phyloP scores from a whole-genome alignment of 2,329 filamentous ascomycete genomes.

The Talaromyces atroroseus region DNA sequence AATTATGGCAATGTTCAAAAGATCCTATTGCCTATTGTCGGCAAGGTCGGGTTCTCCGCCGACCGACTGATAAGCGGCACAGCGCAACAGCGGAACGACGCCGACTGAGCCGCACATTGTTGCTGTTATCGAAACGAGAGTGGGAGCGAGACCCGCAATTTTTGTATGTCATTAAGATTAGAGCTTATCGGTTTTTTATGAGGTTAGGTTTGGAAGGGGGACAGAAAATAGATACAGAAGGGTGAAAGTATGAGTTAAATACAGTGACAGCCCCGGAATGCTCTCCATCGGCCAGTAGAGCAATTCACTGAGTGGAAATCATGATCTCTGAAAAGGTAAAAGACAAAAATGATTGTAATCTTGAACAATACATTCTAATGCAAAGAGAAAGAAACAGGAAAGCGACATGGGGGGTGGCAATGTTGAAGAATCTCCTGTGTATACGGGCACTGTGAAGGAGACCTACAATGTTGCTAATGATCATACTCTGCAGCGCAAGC shows the following conservation, averaged over 20 bases:
- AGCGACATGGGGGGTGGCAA: neutral
- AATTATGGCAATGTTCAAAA: too few species aligned
- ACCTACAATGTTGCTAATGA: neutral
- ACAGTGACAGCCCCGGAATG: neutral
- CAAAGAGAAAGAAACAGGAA: too few species aligned
- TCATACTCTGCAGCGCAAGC: conserved; percentile 14
- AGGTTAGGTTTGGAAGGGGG: neutral
- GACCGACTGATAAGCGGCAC: conserved; percentile 12
- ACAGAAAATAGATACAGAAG: neutral
- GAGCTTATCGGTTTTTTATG: neutral
- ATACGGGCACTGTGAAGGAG: conserved; percentile 3
- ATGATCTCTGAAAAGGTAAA: conserved; percentile 9
- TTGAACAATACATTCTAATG: too few species aligned
- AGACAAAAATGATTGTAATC: neutral
- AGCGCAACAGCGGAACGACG: conserved; percentile 12
- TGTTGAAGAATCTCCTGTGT: conserved; percentile 14
- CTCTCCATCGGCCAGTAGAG: neutral
- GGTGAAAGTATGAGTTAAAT: neutral
- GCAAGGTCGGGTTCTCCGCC: neutral
- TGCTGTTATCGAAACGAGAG: conserved; percentile 12
- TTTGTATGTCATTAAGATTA: too few species aligned
- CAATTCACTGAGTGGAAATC: neutral
- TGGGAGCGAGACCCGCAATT: neutral
- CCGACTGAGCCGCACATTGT: conserved; percentile 13
- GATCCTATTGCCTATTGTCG: neutral